Evolutionary conservation across 78 protist genomes (phyloP).

Genomic region (Emiliania huxleyi): DNA sequence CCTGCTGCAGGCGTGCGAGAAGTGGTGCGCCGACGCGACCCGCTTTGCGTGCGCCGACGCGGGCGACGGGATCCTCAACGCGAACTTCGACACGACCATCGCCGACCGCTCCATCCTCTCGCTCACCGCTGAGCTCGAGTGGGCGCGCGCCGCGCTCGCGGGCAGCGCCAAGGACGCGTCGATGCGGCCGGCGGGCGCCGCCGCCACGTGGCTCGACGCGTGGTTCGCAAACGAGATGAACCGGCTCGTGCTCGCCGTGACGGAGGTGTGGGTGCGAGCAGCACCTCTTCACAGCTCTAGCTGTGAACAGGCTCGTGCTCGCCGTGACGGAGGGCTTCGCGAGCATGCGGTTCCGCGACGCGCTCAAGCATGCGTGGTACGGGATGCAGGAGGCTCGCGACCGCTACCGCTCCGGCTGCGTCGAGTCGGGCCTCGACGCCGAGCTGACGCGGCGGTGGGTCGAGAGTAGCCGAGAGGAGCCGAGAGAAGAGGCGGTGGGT

Average conservation of each 20-base stretch:
- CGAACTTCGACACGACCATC: slow-evolving; percentile 84
- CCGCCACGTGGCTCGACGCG: slow-evolving; percentile 51
- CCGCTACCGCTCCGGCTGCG: slow-evolving; percentile 65
- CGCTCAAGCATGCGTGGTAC: slow-evolving; percentile 77
- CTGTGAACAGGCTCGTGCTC: too few species aligned
- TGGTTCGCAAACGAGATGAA: slow-evolving; percentile 71
- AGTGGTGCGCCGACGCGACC: slow-evolving; percentile 86
- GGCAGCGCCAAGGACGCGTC: background rate
- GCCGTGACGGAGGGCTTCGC: slow-evolving; percentile 20
- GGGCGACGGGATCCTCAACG: slow-evolving; percentile 98
- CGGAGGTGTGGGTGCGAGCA: too few species aligned
- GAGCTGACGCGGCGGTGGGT: slow-evolving; percentile 68
- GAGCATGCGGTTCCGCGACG: slow-evolving; percentile 83
- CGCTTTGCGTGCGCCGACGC: slow-evolving; percentile 98
- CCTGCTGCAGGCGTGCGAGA: slow-evolving; percentile 56
- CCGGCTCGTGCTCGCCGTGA: background rate
- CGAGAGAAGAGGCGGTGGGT: too few species aligned
- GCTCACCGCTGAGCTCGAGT: slow-evolving; percentile 81
- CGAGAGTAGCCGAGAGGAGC: too few species aligned
- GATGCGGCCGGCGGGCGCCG: background rate
- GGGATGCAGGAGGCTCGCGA: slow-evolving; percentile 80
- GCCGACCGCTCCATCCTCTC: slow-evolving; percentile 86
- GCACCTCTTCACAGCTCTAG: too few species aligned
- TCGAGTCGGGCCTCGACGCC: background rate
- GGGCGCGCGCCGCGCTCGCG: slow-evolving; percentile 40